Base-by-base conservation (phyloP, 768 basidiomycete genomes). In the Lentinula sp. region DNA sequence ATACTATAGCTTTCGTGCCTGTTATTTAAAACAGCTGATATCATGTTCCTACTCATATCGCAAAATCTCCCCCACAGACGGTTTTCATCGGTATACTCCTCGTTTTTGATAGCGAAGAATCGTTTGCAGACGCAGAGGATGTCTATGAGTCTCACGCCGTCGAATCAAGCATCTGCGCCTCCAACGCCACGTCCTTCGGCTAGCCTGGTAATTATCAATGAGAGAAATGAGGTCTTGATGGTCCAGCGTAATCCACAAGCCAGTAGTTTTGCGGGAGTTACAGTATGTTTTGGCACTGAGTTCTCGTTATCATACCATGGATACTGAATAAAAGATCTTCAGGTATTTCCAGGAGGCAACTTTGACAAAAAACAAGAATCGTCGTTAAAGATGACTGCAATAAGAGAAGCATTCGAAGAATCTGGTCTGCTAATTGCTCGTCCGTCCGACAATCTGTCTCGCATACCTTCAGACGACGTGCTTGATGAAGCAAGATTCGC, bases 321-420 rank as follows among this genome's bases (percentile, higher is more conserved):
- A 35, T 31, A 48, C 48, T 62, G 45, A 51, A 28, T 61, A 7
- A 7, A 34, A 28, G 16, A 61, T 28, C 16, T 32, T 46, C 6
- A 91, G 89, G 89, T 89, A 32, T 91, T 90, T 66, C 89, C 89
- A 6, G 89, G 89, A 13, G 89, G 89, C 16, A 88, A 88, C 69
- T 78, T 75, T 45, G 88, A 89, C 73, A 63, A 75, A 52, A 71
- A 74, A 59, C 86, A 89, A 64, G 88, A 89, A 65, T 67, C 68
- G 5, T 82, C 82, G 9, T 68, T 87, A 18, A 70, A 70, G 35
- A 76, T 85, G 61, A 89, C 87, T 13, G 89, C 87, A 3, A 84
- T 90, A 48, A 79, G 89, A 16, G 88, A 91, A 72, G 86, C 88
- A 0, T 90, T 91, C 61, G 89, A 91, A 67, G 89, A 91, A 68